Base-by-base conservation (phyloP, 345 rosid species). In the Cardamine occulta region DNA sequence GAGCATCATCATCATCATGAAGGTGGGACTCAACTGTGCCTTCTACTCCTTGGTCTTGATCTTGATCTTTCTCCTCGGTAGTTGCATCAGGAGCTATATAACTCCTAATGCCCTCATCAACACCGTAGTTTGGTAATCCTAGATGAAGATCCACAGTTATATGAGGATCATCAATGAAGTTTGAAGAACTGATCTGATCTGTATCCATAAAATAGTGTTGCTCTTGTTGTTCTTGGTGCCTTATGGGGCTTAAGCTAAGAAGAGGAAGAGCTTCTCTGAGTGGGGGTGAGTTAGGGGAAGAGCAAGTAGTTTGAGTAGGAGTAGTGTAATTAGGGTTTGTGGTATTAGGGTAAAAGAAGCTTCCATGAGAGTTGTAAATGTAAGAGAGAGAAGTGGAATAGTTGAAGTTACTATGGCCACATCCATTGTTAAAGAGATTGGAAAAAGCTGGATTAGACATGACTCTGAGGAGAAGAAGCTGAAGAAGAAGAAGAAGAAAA, bases 191-290 rank as follows among this genome's bases (percentile, higher is more conserved):
- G 15, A 63, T 63, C 21, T 63, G 68, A 42, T 63, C 53, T 6
- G 53, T 63, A 5, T 63, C 68, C 68, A 63, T 63, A 35, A 63
- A 63, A 26, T 40, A 63, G 23, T 2, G 34, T 63, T 45, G 52
- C 17, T 24, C 67, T 63, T 63, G 66, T 40, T 62, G 66, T 40
- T 62, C 66, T 40, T 62, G 68, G 23, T 63, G 51, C 15, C 53
- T 63, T 24, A 63, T 63, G 5, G 68, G 68, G 37, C 68, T 63
- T 26, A 63, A 44, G 68, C 68, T 63, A 63, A 63, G 68, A 26
- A 63, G 68, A 40, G 68, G 68, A 63, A 63, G 68, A 63, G 53
- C 52, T 63, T 63, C 53, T 63, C 53, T 63, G 2, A 63, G 68
- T 5, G 53, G 68, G 29, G 68, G 53, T 2, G 68, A 63, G 68